Conservation (phyloP, 306 rosid genomes). For the Dryas octopetala region DNA sequence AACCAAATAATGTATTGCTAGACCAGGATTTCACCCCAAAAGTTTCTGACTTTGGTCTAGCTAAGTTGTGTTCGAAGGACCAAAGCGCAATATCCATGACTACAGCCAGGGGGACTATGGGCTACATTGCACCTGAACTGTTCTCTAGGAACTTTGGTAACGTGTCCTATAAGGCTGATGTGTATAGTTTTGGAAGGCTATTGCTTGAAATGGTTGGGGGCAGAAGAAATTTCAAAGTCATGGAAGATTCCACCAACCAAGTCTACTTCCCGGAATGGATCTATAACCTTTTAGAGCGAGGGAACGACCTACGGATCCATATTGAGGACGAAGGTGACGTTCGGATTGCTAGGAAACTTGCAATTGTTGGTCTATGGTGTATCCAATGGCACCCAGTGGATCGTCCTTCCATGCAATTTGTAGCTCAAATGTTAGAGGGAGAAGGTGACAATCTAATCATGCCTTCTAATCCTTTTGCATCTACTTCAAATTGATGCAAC, state of each 20-base stretch:
- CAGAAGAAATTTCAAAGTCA: neutral
- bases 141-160: constrained; percentile 35
- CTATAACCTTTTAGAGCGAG: neutral
- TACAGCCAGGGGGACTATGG: constrained; percentile 34
- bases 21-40: constrained; percentile 29
- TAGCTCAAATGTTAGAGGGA: neutral
- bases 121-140: constrained; percentile 40
- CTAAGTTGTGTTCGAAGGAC: constrained; percentile 38
- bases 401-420: neutral
- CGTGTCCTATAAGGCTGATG: constrained; percentile 26
- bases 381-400: neutral
- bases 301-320: neutral
- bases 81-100: constrained; percentile 37
- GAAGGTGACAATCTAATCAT: neutral
- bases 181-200: constrained; percentile 36
- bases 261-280: constrained; percentile 12
- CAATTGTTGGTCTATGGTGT: constrained; percentile 3
- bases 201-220: constrained; percentile 37
- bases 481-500: neutral
- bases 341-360: neutral
- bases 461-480: neutral
- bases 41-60: constrained; percentile 36
- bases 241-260: constrained; percentile 8
- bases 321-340: neutral
- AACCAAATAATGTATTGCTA: constrained; percentile 35